phyloP scores from a whole-genome alignment of 305 asterid species.

The Petunia hybrid region DNA sequence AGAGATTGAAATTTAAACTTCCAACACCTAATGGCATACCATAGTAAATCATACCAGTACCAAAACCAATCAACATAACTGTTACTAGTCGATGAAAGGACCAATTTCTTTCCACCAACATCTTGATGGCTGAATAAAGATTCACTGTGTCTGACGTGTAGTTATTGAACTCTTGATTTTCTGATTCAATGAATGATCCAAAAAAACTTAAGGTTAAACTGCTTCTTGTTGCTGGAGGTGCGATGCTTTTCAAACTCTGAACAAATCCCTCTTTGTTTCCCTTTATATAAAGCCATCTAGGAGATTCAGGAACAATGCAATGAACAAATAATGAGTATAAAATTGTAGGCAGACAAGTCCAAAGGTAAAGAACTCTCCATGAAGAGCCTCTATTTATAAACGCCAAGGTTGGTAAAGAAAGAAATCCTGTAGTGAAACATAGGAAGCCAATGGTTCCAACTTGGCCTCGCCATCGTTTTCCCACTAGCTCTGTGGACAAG shows the following conservation, averaged over 20 bases:
- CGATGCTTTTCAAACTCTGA: slow-evolving; percentile 27
- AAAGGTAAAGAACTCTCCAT: slow-evolving; percentile 39
- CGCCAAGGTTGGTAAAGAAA: slow-evolving; percentile 40
- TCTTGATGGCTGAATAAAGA: slow-evolving; percentile 34
- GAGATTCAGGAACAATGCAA: slow-evolving; percentile 40
- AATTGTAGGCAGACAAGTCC: slow-evolving; percentile 38
- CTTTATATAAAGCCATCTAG: slow-evolving; percentile 45
- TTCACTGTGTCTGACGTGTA: neutral
- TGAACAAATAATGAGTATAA: slow-evolving; percentile 27
- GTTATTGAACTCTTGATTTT: neutral
- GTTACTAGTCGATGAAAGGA: slow-evolving; percentile 35
- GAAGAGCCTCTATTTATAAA: slow-evolving; percentile 31
- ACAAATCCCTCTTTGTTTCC: slow-evolving; percentile 37
- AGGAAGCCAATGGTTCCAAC: slow-evolving; percentile 37
- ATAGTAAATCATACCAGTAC: slow-evolving; percentile 35
- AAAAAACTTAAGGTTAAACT: slow-evolving; percentile 35
- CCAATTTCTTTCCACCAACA: slow-evolving; percentile 39
- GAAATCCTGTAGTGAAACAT: slow-evolving; percentile 38
- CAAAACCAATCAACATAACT: slow-evolving; percentile 38
- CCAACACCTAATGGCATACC: slow-evolving; percentile 40
- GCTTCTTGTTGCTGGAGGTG: slow-evolving; percentile 2
- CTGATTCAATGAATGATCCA: slow-evolving; percentile 15
- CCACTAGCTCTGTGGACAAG: slow-evolving; percentile 40
- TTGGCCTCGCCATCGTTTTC: slow-evolving; percentile 38
- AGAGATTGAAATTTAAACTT: slow-evolving; percentile 29